phyloP scores from a whole-genome alignment of 805 yeast genomes.

The Danielia reshetovae region DNA sequence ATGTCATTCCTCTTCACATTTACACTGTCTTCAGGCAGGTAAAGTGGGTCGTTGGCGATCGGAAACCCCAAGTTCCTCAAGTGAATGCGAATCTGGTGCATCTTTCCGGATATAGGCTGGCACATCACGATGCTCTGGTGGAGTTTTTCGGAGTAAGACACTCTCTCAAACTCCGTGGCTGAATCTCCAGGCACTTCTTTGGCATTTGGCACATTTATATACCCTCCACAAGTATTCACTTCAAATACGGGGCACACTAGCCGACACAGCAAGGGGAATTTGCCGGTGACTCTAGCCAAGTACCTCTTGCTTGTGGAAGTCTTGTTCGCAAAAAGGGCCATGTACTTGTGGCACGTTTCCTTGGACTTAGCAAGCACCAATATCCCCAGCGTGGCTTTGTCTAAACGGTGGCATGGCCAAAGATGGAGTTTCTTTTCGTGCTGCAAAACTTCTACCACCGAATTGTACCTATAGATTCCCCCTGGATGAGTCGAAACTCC shows the following conservation, averaged over 20 bases:
- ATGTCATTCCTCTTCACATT: conserved; percentile 4
- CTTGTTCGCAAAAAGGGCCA: conserved; percentile 27
- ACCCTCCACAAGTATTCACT: conserved; percentile 29
- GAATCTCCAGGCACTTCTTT: conserved; percentile 25
- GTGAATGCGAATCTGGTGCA: conserved; percentile 58
- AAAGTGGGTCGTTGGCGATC: conserved; percentile 14
- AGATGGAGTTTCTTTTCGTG: conserved; percentile 24
- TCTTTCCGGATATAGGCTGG: conserved; percentile 49
- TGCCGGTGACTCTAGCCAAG: conserved; percentile 40
- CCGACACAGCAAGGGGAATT: conserved; percentile 31
- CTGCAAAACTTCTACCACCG: conserved; percentile 40
- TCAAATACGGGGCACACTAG: conserved; percentile 40
- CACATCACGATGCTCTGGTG: conserved; percentile 46
- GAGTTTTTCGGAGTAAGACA: conserved; percentile 23
- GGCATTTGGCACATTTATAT: conserved; percentile 24
- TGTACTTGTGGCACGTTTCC: conserved; percentile 28
- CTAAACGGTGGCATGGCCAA: conserved; percentile 48
- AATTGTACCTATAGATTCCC: conserved; percentile 40
- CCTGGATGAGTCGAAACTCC: conserved; percentile 57
- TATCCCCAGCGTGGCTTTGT: conserved; percentile 50
- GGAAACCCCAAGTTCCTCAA: conserved; percentile 40
- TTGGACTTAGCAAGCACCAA: conserved; percentile 39
- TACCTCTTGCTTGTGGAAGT: conserved; percentile 37
- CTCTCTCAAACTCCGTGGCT: conserved; percentile 27
- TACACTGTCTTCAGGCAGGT: conserved; percentile 5